phyloP scores from a whole-genome alignment of 2,329 filamentous ascomycete species.

The Colletotrichum eleusines region DNA sequence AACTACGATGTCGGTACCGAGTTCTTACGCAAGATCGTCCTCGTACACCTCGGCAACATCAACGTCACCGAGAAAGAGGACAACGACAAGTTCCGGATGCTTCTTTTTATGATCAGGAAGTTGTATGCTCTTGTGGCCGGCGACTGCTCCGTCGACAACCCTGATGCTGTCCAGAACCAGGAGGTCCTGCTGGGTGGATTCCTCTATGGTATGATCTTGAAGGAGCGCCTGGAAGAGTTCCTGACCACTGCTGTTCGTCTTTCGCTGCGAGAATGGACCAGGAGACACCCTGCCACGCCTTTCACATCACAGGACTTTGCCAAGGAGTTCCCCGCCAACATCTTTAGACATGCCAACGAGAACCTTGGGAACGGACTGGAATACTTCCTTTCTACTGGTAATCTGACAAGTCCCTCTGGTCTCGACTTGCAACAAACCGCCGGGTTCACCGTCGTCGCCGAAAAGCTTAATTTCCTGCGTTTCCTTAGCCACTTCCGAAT shows the following conservation, averaged over 20 bases:
- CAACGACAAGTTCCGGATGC: constrained; percentile 90
- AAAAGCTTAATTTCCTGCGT: constrained; percentile 98
- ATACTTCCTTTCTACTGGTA: constrained; percentile 97
- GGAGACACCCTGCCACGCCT: constrained; percentile 70
- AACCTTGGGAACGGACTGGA: constrained; percentile 89
- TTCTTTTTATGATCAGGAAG: constrained; percentile 96
- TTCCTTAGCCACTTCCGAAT: constrained; percentile 99
- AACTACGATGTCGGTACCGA: constrained; percentile 92
- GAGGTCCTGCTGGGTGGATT: constrained; percentile 95
- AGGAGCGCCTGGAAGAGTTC: constrained; percentile 94
- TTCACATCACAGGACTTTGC: constrained; percentile 84
- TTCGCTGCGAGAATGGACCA: constrained; percentile 68
- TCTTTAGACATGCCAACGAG: constrained; percentile 86
- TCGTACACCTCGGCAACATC: constrained; percentile 90
- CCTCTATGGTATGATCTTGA: constrained; percentile 93
- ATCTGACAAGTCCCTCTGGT: constrained; percentile 89
- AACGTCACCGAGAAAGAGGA: constrained; percentile 88
- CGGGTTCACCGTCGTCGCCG: constrained; percentile 95
- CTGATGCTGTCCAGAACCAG: constrained; percentile 96
- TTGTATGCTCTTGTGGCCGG: constrained; percentile 93
- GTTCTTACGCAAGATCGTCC: constrained; percentile 88
- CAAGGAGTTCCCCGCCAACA: constrained; percentile 81
- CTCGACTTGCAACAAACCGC: constrained; percentile 95
- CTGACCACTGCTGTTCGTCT: constrained; percentile 67
- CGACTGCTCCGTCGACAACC: constrained; percentile 93